phyloP scores from a whole-genome alignment of 2,329 filamentous ascomycete genomes.

The Hypoxylon sp. region DNA sequence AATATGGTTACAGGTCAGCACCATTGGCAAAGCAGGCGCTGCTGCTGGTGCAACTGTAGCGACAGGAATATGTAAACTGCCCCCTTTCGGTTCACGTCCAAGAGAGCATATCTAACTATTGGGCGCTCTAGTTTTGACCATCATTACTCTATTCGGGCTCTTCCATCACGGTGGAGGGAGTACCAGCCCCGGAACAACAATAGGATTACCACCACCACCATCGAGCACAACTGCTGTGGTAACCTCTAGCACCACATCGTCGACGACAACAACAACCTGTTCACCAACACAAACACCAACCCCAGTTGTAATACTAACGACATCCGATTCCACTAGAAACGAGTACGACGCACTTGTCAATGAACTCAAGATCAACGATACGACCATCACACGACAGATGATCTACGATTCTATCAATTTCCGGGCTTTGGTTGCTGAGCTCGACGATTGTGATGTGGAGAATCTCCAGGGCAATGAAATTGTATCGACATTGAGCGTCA shows the following conservation, averaged over 20 bases:
- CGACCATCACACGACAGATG: background rate
- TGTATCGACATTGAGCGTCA: background rate
- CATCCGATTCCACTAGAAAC: background rate
- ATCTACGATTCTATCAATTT: background rate
- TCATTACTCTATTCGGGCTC: background rate
- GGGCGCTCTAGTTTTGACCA: background rate
- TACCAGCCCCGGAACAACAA: background rate
- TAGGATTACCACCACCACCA: background rate
- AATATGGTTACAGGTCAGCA: background rate
- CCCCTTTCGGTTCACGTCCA: too few relatives aligned
- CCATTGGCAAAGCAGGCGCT: background rate
- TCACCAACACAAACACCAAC: background rate
- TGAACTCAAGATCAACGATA: background rate
- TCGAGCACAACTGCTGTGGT: background rate
- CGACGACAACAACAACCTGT: background rate
- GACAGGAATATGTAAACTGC: background rate
- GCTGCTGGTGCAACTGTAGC: background rate
- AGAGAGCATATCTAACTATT: background rate
- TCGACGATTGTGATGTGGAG: background rate
- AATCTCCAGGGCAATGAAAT: background rate
- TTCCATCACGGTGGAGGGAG: background rate
- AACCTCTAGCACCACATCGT: background rate
- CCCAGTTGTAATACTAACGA: background rate
- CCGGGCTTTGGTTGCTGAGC: background rate
- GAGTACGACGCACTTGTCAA: background rate